A percentile compares a stretch with the other conserved stretches of the same genome.
phyloP scores from a whole-genome alignment of 176 grass and related monocot species.

The Ensete glaucum region DNA sequence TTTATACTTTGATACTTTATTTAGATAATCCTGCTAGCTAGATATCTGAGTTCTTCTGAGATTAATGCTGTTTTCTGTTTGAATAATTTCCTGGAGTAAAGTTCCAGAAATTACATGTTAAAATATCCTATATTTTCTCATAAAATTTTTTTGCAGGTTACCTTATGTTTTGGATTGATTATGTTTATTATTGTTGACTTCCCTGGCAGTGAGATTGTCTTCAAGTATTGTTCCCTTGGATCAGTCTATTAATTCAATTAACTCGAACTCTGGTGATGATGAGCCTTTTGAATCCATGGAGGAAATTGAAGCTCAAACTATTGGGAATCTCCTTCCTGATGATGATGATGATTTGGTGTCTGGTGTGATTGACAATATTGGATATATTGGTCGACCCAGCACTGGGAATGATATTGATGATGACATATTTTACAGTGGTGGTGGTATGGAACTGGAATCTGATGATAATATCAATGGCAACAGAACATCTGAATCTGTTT shows the following conservation, averaged over 20 bases:
- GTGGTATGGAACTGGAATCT: conserved; percentile 63
- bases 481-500: conserved; percentile 14
- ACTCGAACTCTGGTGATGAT: conserved; percentile 29
- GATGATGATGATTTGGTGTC: conserved; percentile 54
- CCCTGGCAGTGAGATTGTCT: conserved; percentile 34
- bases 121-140: background rate
- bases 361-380: conserved; percentile 41
- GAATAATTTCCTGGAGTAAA: background rate
- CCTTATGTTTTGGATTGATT: conserved; percentile 8
- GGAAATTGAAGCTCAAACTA: conserved; percentile 75
- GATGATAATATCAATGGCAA: conserved; percentile 30
- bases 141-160: background rate
- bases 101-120: background rate
- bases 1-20: conserved; percentile 10
- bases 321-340: conserved; percentile 69
- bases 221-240: conserved; percentile 15
- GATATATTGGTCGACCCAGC: conserved; percentile 28
- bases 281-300: conserved; percentile 55
- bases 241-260: conserved; percentile 31
- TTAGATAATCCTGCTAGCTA: background rate
- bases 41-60: background rate
- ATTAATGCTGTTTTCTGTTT: background rate
- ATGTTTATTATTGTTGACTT: background rate
- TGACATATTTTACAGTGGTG: conserved; percentile 69
- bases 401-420: conserved; percentile 53